A percentile compares a stretch with the other conserved stretches of the same genome.
Conservation (phyloP, 371 early-diverging fungal species). For the Mortierella sp. region DNA sequence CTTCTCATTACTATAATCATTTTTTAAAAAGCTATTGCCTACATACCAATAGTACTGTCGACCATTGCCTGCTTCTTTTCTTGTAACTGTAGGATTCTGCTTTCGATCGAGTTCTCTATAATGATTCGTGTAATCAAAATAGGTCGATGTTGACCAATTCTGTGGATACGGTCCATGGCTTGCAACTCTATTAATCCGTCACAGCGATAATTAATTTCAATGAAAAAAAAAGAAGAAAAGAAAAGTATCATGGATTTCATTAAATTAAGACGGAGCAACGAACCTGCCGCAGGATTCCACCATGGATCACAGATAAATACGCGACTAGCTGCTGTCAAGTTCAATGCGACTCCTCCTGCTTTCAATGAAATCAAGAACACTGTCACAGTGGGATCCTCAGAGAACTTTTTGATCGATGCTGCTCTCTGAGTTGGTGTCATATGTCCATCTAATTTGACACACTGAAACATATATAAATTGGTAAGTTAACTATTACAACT, state of each 20-base stretch:
- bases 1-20: no score
- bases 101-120: conserved; percentile 97
- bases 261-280: background rate
- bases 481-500: background rate
- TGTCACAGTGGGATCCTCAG: conserved; percentile 84
- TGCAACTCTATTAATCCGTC: conserved; percentile 65
- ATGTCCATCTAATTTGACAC: conserved; percentile 94
- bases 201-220: background rate
- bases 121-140: conserved; percentile 91
- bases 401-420: conserved; percentile 80
- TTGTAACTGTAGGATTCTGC: conserved; percentile 93
- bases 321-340: conserved; percentile 93
- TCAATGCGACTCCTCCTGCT: conserved; percentile 98
- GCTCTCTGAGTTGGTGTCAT: conserved; percentile 91
- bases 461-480: conserved; percentile 46
- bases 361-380: conserved; percentile 92
- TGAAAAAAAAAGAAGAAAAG: conserved; percentile 19
- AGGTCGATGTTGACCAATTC: conserved; percentile 91
- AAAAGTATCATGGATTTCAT: background rate
- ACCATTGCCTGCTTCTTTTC: conserved; percentile 96
- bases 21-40: background rate
- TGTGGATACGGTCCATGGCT: conserved; percentile 93
- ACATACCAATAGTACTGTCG: conserved; percentile 87
- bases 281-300: conserved; percentile 88
- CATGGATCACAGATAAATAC: conserved; percentile 93